Percentiles rank a stretch among this genome's conserved stretches.
These are phyloP conservation scores for Dactylellina sp. DNA, from an alignment of 2,329 filamentous ascomycete species.

Conservation along the genomic window DNA sequence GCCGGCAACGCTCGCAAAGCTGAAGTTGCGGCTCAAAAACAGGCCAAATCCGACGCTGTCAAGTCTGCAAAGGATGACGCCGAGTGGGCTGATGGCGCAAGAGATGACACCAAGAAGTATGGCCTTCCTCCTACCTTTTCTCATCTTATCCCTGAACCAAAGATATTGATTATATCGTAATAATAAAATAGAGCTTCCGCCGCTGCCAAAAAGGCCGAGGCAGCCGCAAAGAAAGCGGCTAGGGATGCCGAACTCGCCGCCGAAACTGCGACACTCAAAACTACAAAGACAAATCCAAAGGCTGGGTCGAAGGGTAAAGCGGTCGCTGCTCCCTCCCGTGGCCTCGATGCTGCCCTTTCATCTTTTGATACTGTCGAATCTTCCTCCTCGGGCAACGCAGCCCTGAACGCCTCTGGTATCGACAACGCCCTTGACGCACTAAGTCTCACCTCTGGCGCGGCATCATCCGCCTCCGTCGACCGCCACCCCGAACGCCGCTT, in stretches of 20 bases:
- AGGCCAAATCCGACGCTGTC: constrained; percentile 57
- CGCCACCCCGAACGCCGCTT: constrained; percentile 87
- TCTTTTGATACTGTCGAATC: constrained; percentile 65
- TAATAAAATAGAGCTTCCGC: constrained; percentile 64
- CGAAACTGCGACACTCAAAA: constrained; percentile 82
- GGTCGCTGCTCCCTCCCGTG: constrained; percentile 72
- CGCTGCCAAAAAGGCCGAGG: constrained; percentile 83
- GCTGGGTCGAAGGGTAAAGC: constrained; percentile 72
- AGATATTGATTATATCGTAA: too few species aligned
- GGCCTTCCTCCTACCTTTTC: too few species aligned
- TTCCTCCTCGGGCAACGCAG: constrained; percentile 14
- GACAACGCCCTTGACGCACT: constrained; percentile 93
- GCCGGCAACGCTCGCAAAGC: constrained; percentile 85
- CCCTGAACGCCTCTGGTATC: constrained; percentile 84
- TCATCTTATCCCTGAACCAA: too few species aligned
- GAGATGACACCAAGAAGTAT: constrained; percentile 88
- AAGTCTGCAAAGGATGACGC: constrained; percentile 75
- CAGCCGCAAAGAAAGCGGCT: constrained; percentile 89
- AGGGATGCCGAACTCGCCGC: constrained; percentile 83
- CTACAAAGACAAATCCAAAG: constrained; percentile 75
- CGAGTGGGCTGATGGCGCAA: constrained; percentile 87
- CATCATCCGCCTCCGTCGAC: constrained; percentile 79
- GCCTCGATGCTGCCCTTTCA: constrained; percentile 66
- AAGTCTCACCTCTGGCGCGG: constrained; percentile 71
- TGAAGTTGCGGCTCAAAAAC: constrained; percentile 74